Conservation (phyloP, 352 stramenopile species). For the Elongisporangium anandrum region DNA sequence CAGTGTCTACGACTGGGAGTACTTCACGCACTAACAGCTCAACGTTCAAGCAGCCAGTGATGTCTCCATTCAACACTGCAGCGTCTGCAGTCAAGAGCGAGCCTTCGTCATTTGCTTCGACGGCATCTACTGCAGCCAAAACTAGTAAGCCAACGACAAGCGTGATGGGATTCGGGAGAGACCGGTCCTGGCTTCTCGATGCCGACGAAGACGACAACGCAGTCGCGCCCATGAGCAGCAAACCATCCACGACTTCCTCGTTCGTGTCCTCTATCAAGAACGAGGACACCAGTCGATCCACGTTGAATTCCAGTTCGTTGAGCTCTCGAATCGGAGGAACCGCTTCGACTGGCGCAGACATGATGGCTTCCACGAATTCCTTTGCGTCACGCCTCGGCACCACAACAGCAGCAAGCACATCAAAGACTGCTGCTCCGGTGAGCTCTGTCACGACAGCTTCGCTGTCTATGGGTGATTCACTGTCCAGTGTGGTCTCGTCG, state of each 20-base stretch:
- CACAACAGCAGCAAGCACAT: no score
- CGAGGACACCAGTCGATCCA: no score
- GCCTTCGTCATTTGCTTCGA: conserved; percentile 1
- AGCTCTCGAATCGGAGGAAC: no score
- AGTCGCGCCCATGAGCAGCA: not conserved
- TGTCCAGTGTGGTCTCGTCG: no score
- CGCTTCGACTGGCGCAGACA: no score
- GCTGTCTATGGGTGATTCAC: no score
- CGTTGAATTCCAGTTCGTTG: no score
- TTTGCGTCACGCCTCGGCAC: conserved; percentile 5
- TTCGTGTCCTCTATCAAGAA: no score
- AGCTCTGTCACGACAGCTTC: no score
- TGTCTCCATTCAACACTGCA: not conserved
- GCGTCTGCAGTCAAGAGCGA: conserved; percentile 1
- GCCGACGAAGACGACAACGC: conserved; percentile 26
- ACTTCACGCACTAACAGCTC: no score
- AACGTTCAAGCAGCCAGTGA: not conserved
- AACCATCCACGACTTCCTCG: not conserved
- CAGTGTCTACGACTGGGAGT: not conserved
- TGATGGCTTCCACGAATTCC: not conserved
- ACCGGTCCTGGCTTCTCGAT: conserved; percentile 55
- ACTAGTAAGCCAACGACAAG: conserved; percentile 9
- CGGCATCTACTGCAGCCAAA: conserved; percentile 2
- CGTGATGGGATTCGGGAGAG: conserved; percentile 35
- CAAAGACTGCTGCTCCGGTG: no score